Evolutionary conservation across 2,329 filamentous ascomycete species (phyloP).

Genomic region (Colletotrichum zoysiae): DNA sequence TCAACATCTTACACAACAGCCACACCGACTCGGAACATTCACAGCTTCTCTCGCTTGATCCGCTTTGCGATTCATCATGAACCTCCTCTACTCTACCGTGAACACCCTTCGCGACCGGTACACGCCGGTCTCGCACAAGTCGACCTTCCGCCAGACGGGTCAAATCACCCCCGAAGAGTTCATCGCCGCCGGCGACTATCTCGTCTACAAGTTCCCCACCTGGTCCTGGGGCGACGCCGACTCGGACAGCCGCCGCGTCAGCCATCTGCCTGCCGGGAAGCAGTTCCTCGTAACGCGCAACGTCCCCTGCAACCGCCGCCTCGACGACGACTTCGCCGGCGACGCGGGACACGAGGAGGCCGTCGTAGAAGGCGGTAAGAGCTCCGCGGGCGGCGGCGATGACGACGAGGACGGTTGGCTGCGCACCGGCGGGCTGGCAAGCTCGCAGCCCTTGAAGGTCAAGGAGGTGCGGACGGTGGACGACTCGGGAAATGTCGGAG

Average conservation of each 20-base stretch:
- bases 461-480: constrained; percentile 89
- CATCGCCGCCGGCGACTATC: constrained; percentile 93
- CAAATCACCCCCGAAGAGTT: constrained; percentile 99
- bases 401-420: constrained; percentile 91
- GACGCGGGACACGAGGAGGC: constrained; percentile 89
- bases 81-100: constrained; percentile 91
- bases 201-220: constrained; percentile 98
- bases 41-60: background rate
- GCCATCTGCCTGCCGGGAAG: constrained; percentile 87
- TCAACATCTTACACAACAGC: constrained; percentile 4
- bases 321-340: constrained; percentile 94
- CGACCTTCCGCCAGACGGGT: constrained; percentile 92
- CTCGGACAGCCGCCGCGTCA: constrained; percentile 80
- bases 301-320: constrained; percentile 90
- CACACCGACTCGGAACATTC: background rate
- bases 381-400: constrained; percentile 55
- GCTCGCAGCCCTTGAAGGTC: constrained; percentile 80
- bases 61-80: constrained; percentile 68
- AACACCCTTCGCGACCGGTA: constrained; percentile 93
- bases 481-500: constrained; percentile 87
- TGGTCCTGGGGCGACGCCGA: constrained; percentile 97
- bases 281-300: constrained; percentile 96
- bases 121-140: constrained; percentile 88
- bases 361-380: constrained; percentile 73
- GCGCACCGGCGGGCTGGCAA: constrained; percentile 83